A percentile compares a stretch with the other conserved stretches of the same genome.
Conservation (phyloP, 2,329 filamentous ascomycete genomes). For the Penicillium hesseltinei region DNA sequence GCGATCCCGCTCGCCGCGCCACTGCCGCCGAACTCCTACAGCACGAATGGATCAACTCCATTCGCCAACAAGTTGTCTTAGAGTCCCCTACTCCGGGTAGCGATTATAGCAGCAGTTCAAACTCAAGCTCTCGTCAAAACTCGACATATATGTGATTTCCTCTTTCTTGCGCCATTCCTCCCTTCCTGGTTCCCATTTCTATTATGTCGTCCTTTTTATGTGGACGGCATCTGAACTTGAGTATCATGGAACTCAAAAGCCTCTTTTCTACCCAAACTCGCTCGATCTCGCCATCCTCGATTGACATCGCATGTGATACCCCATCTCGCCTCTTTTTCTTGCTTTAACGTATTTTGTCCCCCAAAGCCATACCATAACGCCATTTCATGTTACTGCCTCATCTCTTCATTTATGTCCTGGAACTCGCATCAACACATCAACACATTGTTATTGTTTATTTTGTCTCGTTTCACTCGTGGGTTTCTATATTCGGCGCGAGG, state of each 20-base stretch:
- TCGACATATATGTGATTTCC: constrained; percentile 26
- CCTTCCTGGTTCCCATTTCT: background rate
- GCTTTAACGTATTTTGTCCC: background rate
- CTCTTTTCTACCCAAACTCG: constrained; percentile 13
- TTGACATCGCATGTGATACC: constrained; percentile 36
- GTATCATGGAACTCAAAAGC: constrained; percentile 1
- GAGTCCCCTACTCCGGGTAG: constrained; percentile 41
- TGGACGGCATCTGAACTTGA: constrained; percentile 1
- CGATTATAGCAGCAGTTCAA: constrained; percentile 30
- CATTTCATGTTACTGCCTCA: background rate
- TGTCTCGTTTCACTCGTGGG: background rate
- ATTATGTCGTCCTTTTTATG: background rate
- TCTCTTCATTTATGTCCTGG: background rate
- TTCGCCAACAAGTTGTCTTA: constrained; percentile 49
- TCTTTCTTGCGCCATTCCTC: background rate
- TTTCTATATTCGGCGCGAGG: background rate
- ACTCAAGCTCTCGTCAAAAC: constrained; percentile 31
- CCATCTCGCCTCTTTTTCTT: constrained; percentile 15
- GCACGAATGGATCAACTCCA: constrained; percentile 77
- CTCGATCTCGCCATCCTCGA: constrained; percentile 22
- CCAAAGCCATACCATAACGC: constrained; percentile 1
- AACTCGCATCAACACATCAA: background rate
- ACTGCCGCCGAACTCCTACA: constrained; percentile 86
- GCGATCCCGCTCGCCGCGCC: constrained; percentile 74
- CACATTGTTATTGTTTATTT: background rate